Evolutionary conservation across 78 protist genomes (phyloP).

Genomic region (slime mould (Dictyostelium discoideum)): dicty_2.7 NC_007088.5:3637501-3638000

Average conservation of each 20-base stretch:
- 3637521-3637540: too few relatives aligned
- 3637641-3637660: neutral
- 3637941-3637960: neutral
- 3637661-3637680: neutral
- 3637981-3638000: neutral
- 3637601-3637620: neutral
- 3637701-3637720: neutral
- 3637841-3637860: neutral
- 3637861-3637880: neutral
- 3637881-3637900: neutral
- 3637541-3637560: too few relatives aligned
- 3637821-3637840: neutral
- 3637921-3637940: neutral
- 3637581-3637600: neutral
- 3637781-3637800: neutral
- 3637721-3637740: neutral
- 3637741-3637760: neutral
- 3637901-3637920: neutral
- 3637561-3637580: neutral
- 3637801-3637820: neutral
- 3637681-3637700: neutral
- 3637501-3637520: too few relatives aligned
- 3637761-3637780: neutral
- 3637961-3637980: neutral
- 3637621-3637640: neutral